These are phyloP conservation scores for Antrodiella citrinella DNA, from an alignment of 768 basidiomycete species.

Conservation along the genomic window DNA sequence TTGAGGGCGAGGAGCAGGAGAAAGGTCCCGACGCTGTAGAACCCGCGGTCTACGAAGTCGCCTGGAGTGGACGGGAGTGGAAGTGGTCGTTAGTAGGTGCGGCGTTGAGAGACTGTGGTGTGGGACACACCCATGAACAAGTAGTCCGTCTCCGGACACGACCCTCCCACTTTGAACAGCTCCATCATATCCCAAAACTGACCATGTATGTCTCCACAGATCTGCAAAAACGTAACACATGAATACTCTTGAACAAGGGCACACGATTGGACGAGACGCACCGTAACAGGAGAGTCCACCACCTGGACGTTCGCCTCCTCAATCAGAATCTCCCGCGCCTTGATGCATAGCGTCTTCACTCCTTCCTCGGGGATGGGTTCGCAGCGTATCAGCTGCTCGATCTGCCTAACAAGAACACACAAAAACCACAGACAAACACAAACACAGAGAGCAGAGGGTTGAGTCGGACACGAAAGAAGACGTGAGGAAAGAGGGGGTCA, in stretches of 20 bases:
- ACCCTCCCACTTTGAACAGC: conserved; percentile 87
- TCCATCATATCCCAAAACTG: conserved; percentile 97
- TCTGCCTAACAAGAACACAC: conserved; percentile 78
- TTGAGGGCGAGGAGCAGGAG: conserved; percentile 91
- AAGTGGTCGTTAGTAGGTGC: not conserved
- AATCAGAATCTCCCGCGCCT: conserved; percentile 92
- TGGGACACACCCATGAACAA: conserved; percentile 89
- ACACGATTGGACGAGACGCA: conserved; percentile 54
- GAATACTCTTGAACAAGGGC: conserved; percentile 99
- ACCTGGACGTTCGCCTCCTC: conserved; percentile 97
- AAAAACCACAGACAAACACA: too few relatives aligned
- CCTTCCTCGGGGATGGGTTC: conserved; percentile 94
- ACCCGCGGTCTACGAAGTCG: conserved; percentile 97
- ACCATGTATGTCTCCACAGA: conserved; percentile 95
- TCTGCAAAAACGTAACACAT: conserved; percentile 34
- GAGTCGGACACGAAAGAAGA: conserved; percentile 2
- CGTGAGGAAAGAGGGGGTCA: conserved; percentile 17
- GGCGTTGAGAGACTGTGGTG: not conserved
- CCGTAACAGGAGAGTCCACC: conserved; percentile 94
- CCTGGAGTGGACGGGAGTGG: conserved; percentile 38
- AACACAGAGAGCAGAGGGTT: not conserved
- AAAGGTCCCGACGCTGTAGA: conserved; percentile 95
- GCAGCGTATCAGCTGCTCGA: conserved; percentile 87
- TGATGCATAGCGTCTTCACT: conserved; percentile 91
- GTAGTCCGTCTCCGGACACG: conserved; percentile 90